A percentile compares a stretch with the other conserved stretches of the same genome.
These are phyloP conservation scores for Paracoccidioides brasiliensis DNA, from an alignment of 2,329 filamentous ascomycete species.

Conservation along the genomic window DNA sequence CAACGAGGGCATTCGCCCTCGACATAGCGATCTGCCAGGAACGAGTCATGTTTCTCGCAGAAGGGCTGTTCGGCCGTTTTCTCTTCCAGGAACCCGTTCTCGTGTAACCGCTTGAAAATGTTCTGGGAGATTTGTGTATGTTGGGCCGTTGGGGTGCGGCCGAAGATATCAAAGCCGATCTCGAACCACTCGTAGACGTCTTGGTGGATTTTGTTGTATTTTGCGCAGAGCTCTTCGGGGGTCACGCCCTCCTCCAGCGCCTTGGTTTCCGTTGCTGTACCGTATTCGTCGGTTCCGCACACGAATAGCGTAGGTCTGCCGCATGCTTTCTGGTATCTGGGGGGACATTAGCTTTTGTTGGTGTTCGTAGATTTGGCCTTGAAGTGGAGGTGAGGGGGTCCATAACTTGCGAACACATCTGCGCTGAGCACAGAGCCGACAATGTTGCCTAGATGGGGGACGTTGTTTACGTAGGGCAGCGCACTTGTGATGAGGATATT, in stretches of 20 bases:
- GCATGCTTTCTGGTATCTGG: constrained; percentile 14
- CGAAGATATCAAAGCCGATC: constrained; percentile 89
- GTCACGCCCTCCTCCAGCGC: constrained; percentile 77
- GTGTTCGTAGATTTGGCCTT: background rate
- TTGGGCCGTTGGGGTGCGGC: constrained; percentile 73
- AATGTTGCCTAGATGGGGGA: constrained; percentile 78
- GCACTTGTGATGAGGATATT: constrained; percentile 88
- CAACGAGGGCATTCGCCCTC: constrained; percentile 37
- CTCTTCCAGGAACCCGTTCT: constrained; percentile 82
- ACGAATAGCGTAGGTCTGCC: constrained; percentile 12
- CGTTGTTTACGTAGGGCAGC: constrained; percentile 71
- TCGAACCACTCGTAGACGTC: constrained; percentile 94
- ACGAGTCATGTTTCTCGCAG: constrained; percentile 59
- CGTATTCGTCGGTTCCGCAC: constrained; percentile 82
- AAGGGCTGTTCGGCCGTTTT: constrained; percentile 79
- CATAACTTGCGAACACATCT: constrained; percentile 60
- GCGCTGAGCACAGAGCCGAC: constrained; percentile 78
- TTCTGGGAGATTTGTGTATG: constrained; percentile 90
- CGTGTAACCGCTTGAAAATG: constrained; percentile 75
- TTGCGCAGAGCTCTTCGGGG: constrained; percentile 73
- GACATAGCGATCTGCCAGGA: constrained; percentile 32
- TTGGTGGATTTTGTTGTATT: constrained; percentile 82
- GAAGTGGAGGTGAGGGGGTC: constrained; percentile 19
- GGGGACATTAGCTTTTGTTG: background rate
- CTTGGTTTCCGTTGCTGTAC: constrained; percentile 91